These are phyloP conservation scores for Acer campestre DNA, from an alignment of 345 rosid species.

Conservation along the genomic window DNA sequence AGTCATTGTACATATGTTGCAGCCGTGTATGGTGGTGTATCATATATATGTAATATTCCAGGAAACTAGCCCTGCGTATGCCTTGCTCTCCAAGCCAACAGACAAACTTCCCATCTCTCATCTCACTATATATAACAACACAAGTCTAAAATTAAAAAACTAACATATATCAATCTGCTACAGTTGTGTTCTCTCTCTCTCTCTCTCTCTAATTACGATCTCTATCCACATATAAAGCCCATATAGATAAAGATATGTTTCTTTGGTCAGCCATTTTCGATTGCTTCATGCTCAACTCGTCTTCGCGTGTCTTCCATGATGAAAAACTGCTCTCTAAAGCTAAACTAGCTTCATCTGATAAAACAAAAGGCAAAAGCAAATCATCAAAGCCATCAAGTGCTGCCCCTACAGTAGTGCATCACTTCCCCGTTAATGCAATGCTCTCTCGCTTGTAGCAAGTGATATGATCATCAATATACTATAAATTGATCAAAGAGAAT, in stretches of 20 bases:
- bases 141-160: too few species aligned
- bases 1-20: too few species aligned
- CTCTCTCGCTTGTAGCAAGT: constrained; percentile 26
- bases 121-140: too few species aligned
- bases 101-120: too few species aligned
- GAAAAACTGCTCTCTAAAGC: background rate
- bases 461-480: background rate
- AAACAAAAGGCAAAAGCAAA: background rate
- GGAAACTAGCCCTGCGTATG: too few species aligned
- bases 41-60: too few species aligned
- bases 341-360: background rate
- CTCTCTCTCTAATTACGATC: too few species aligned
- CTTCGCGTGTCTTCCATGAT: constrained; percentile 2
- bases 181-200: too few species aligned
- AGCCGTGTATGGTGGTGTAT: too few species aligned
- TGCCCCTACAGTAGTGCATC: constrained; percentile 14
- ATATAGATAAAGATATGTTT: background rate
- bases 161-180: too few species aligned
- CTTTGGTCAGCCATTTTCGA: background rate
- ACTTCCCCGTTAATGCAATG: constrained; percentile 31
- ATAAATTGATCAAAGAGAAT: background rate
- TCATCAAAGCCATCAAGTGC: too few species aligned
- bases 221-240: background rate
- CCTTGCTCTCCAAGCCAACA: too few species aligned
- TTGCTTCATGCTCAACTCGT: constrained; percentile 12